Evolutionary conservation across 1,139 yeast species (phyloP).

Genomic region (Yamadazyma jaroonii): DNA sequence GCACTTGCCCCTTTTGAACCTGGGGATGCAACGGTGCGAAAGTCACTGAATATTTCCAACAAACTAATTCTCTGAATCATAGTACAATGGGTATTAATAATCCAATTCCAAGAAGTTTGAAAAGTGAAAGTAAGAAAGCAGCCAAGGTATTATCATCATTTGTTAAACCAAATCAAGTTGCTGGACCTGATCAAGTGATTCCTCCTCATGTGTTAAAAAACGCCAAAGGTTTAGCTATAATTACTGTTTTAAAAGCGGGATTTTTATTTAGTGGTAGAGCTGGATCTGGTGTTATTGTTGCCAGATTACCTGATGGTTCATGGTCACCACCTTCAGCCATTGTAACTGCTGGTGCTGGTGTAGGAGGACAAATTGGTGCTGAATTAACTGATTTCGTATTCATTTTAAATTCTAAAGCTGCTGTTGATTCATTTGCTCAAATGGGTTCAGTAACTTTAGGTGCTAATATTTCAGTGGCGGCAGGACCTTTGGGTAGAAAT

Average conservation of each 20-base stretch:
- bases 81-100: slow-evolving; percentile 64
- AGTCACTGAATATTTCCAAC: slow-evolving; percentile 2
- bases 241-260: slow-evolving; percentile 94
- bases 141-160: slow-evolving; percentile 89
- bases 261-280: slow-evolving; percentile 95
- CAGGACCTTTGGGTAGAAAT: slow-evolving; percentile 95
- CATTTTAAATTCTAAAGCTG: slow-evolving; percentile 79
- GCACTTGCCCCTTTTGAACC: neutral
- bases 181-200: slow-evolving; percentile 86
- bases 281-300: slow-evolving; percentile 94
- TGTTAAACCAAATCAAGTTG: slow-evolving; percentile 90
- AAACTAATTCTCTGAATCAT: neutral
- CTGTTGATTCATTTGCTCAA: slow-evolving; percentile 93
- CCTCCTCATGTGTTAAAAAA: slow-evolving; percentile 86
- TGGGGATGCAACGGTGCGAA: slow-evolving; percentile 4
- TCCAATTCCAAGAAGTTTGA: slow-evolving; percentile 90
- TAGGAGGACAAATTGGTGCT: slow-evolving; percentile 96
- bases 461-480: slow-evolving; percentile 95
- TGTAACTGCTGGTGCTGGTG: slow-evolving; percentile 97
- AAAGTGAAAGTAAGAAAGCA: slow-evolving; percentile 89
- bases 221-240: slow-evolving; percentile 89
- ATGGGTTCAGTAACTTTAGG: slow-evolving; percentile 93
- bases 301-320: slow-evolving; percentile 87
- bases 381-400: slow-evolving; percentile 96
- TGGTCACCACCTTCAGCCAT: slow-evolving; percentile 99